Conservation (phyloP, 805 yeast species). For the Priceomyces castillae region DNA sequence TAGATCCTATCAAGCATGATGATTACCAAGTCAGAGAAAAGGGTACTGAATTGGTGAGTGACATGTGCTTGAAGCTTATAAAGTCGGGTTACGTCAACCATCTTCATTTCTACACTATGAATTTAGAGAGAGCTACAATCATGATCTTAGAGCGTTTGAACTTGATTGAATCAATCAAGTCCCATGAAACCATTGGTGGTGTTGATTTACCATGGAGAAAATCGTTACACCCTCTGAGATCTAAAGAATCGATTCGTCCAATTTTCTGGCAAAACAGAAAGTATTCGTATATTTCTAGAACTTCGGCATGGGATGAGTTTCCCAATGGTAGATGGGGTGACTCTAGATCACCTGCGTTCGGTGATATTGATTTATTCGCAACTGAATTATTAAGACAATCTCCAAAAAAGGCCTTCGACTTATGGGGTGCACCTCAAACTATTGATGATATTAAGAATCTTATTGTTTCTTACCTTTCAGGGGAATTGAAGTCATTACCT, state of each 20-base stretch:
- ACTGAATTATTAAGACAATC: conserved; percentile 80
- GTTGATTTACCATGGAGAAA: conserved; percentile 81
- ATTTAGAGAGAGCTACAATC: conserved; percentile 84
- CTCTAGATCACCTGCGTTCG: conserved; percentile 95
- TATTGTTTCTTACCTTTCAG: conserved; percentile 66
- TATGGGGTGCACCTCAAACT: conserved; percentile 82
- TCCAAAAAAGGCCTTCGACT: conserved; percentile 70
- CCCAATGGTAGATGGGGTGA: conserved; percentile 99
- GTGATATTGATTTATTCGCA: conserved; percentile 81
- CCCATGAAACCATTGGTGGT: conserved; percentile 39
- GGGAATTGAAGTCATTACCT: conserved; percentile 73
- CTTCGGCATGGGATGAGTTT: conserved; percentile 95
- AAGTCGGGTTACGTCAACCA: conserved; percentile 76
- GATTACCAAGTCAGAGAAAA: conserved; percentile 82
- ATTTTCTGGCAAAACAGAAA: conserved; percentile 96
- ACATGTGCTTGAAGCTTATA: conserved; percentile 74
- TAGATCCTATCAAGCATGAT: conserved; percentile 86
- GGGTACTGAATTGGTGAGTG: conserved; percentile 79
- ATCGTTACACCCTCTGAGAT: conserved; percentile 76
- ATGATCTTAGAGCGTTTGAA: conserved; percentile 80
- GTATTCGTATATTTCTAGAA: conserved; percentile 82
- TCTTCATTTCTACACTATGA: conserved; percentile 96
- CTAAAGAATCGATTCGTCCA: conserved; percentile 82
- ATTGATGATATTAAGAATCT: conserved; percentile 59
- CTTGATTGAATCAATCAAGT: conserved; percentile 46